A percentile compares a stretch with the other conserved stretches of the same genome.
phyloP scores from a whole-genome alignment of 352 stramenopile genomes.

The Pythium brachiatum region DNA sequence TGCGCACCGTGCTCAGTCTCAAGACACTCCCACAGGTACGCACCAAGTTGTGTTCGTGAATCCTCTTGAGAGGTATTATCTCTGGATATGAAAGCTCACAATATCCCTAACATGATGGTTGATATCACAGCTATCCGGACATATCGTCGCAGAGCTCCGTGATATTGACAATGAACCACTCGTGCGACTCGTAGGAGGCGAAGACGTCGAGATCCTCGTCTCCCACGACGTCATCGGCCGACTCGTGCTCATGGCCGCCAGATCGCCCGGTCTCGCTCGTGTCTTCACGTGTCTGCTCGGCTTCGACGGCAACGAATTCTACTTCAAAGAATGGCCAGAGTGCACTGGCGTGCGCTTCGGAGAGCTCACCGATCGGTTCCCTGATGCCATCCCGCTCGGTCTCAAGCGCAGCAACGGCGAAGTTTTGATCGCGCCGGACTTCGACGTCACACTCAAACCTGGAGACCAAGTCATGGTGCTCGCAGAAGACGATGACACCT shows the following conservation, averaged over 20 bases:
- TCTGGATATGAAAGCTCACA: too few relatives aligned
- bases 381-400: slow-evolving; percentile 77
- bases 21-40: slow-evolving; percentile 65
- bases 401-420: slow-evolving; percentile 60
- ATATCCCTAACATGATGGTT: too few relatives aligned
- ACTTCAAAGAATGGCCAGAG: slow-evolving; percentile 85
- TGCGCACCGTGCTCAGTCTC: slow-evolving; percentile 78
- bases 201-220: slow-evolving; percentile 81
- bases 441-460: slow-evolving; percentile 28
- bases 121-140: slow-evolving; percentile 43
- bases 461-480: slow-evolving; percentile 82
- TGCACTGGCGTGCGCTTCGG: slow-evolving; percentile 67
- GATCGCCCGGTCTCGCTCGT: slow-evolving; percentile 72
- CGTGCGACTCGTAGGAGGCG: slow-evolving; percentile 69
- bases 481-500: slow-evolving; percentile 87
- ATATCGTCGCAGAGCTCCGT: slow-evolving; percentile 86
- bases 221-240: slow-evolving; percentile 89
- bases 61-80: not conserved
- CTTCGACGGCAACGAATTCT: slow-evolving; percentile 89
- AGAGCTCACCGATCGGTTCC: slow-evolving; percentile 68
- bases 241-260: slow-evolving; percentile 82
- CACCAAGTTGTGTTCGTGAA: not conserved
- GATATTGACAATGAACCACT: slow-evolving; percentile 88
- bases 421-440: slow-evolving; percentile 57
- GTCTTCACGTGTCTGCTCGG: slow-evolving; percentile 73